phyloP scores from a whole-genome alignment of 495 filamentous ascomycete genomes.

The Extremus antarcticus region DNA sequence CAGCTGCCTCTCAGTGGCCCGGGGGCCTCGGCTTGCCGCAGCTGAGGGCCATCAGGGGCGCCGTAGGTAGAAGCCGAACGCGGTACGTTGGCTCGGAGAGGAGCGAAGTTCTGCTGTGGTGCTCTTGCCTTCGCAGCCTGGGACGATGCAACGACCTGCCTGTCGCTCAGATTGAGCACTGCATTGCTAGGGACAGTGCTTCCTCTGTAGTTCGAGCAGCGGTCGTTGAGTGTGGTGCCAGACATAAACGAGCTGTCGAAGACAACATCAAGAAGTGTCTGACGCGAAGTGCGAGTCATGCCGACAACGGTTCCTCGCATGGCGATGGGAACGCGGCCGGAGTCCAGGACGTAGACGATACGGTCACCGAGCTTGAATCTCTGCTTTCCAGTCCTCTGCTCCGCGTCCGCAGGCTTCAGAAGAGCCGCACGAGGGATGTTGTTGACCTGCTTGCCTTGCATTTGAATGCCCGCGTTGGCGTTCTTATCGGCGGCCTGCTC shows the following conservation, averaged over 20 bases:
- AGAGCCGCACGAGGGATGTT: slow-evolving; percentile 77
- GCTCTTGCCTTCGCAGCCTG: slow-evolving; percentile 49
- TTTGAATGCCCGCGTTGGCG: slow-evolving; percentile 40
- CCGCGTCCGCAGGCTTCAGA: slow-evolving; percentile 82
- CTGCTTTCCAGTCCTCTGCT: slow-evolving; percentile 79
- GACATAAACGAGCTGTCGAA: slow-evolving; percentile 95
- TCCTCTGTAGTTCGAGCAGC: slow-evolving; percentile 92
- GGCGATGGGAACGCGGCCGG: slow-evolving; percentile 89
- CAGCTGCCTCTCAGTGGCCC: slow-evolving; percentile 60
- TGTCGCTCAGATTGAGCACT: slow-evolving; percentile 76
- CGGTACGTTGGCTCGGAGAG: slow-evolving; percentile 27
- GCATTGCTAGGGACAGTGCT: slow-evolving; percentile 76
- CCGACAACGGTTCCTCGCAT: slow-evolving; percentile 86
- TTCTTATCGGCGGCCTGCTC: slow-evolving; percentile 62
- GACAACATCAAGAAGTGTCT: slow-evolving; percentile 76
- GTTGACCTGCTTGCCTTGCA: slow-evolving; percentile 50
- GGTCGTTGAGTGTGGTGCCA: slow-evolving; percentile 74
- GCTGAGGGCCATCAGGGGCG: slow-evolving; percentile 51
- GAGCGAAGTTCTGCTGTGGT: slow-evolving; percentile 44
- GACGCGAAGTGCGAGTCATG: slow-evolving; percentile 71
- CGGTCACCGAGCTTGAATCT: slow-evolving; percentile 78
- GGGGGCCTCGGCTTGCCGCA: slow-evolving; percentile 57
- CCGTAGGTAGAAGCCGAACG: slow-evolving; percentile 36
- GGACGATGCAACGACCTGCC: slow-evolving; percentile 66
- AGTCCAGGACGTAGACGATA: slow-evolving; percentile 82